Percentiles rank a stretch among this genome's conserved stretches.
Conservation (phyloP, 148 eudicot species). For the Rhododendron simsii region DNA sequence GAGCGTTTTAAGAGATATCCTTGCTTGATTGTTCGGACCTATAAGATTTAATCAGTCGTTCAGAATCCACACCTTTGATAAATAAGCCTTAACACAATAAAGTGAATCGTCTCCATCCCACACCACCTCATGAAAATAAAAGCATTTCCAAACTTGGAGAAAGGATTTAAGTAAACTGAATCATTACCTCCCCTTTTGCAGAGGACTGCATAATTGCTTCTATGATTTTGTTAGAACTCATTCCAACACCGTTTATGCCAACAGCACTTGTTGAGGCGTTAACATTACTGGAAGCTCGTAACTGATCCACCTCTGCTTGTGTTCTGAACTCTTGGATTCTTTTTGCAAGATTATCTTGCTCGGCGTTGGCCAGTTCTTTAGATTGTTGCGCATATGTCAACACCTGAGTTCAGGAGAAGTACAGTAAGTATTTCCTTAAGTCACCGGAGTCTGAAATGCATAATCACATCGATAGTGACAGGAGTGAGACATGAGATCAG, state of each 20-base stretch:
- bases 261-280: constrained; percentile 53
- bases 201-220: constrained; percentile 76
- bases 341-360: constrained; percentile 88
- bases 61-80: neutral
- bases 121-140: neutral
- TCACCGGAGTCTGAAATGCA: neutral
- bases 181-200: constrained; percentile 72
- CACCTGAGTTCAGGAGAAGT: constrained; percentile 41
- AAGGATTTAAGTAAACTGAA: neutral
- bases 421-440: neutral
- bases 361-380: constrained; percentile 69
- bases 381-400: constrained; percentile 93
- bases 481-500: neutral
- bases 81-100: constrained; percentile 3
- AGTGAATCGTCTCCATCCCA: neutral
- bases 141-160: neutral
- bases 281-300: constrained; percentile 51
- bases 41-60: constrained; percentile 5
- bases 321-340: constrained; percentile 95
- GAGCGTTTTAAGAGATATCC: constrained; percentile 91
- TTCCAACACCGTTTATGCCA: constrained; percentile 50
- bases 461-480: neutral
- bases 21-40: constrained; percentile 93
- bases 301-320: constrained; percentile 62
- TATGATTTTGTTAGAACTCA: constrained; percentile 52